A percentile compares a stretch with the other conserved stretches of the same genome.
Conservation (phyloP, 306 rosid species). For the Citrullus amarus region DNA sequence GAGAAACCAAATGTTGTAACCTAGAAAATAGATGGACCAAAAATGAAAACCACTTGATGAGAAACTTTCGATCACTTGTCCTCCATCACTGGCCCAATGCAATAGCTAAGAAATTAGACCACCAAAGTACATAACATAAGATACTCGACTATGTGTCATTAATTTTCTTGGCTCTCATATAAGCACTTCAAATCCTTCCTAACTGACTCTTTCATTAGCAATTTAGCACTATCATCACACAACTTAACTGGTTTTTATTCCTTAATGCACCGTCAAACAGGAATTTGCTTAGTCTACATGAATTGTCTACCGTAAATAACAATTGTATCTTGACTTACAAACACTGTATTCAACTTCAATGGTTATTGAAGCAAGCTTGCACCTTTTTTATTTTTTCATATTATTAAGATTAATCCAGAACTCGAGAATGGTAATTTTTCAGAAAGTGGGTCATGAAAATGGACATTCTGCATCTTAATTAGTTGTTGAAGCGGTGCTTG, state of each 20-base stretch:
- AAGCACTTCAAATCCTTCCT: neutral
- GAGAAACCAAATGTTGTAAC: neutral
- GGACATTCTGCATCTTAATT: neutral
- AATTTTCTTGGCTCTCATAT: neutral
- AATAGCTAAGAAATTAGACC: neutral
- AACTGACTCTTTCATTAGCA: neutral
- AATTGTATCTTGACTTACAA: neutral
- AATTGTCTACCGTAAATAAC: neutral
- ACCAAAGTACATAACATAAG: neutral
- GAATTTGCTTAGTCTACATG: neutral
- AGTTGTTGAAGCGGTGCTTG: neutral
- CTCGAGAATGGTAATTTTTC: neutral
- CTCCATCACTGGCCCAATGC: neutral
- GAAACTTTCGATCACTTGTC: neutral
- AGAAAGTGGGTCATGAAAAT: neutral
- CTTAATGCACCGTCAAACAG: neutral
- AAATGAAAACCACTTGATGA: neutral
- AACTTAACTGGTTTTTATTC: neutral
- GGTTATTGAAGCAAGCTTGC: neutral
- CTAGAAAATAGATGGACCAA: neutral
- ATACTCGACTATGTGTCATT: neutral
- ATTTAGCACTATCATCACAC: too few relatives aligned
- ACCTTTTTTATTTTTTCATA: neutral
- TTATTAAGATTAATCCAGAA: neutral
- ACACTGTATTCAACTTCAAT: neutral